Base-by-base conservation (phyloP, 495 filamentous ascomycete genomes). In the Podospora sp. region DNA sequence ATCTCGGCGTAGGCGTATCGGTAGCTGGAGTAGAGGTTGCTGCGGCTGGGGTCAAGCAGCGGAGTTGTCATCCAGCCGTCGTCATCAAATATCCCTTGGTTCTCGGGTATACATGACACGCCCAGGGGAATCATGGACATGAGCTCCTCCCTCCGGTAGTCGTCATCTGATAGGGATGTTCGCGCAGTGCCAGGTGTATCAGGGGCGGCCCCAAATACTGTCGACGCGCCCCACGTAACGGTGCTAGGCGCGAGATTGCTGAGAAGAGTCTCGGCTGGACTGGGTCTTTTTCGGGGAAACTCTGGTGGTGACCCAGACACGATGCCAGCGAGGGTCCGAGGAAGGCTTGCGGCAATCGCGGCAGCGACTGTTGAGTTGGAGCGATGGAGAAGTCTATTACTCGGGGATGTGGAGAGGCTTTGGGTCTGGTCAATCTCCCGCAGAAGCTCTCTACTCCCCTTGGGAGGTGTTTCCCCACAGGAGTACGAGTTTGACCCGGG, bases 1-100 rank as follows among this genome's bases (percentile, higher is more conserved):
- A 96, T 84, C 67, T 94, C 85, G 12, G 94, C 92, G 73, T 97
- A 97, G 46, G 88, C 83, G 61, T 86, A 84, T 20, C 94, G 87
- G 76, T 96, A 97, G 52, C 85, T 84, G 8, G 79, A 79, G 70
- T 92, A 94, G 6, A 89, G 74, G 35, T 80, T 72, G 53, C 84
- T 77, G 51, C 87, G 86, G 35, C 79, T 83, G 6, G 83, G 84
- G 63, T 96, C 89, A 7, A 97, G 83, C 26, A 97, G 82, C 1
- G 91, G 85, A 2, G 86, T 83, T 40, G 83, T 84, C 58, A 90
- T 80, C 76, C 84, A 84, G n/a, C 88, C 88, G 73, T 94, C 91
- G 60, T 90, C 87, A 63, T 94, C 90, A 64, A 97, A 96, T 35
- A 85, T 82, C 50, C 84, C 84, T 69, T 91, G 88, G 65, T 97